Evolutionary conservation across 1,284 basidiomycete genomes (phyloP), one percentile per base, ranked within the genome.

Genomic region (Moniliella sp.): DNA sequence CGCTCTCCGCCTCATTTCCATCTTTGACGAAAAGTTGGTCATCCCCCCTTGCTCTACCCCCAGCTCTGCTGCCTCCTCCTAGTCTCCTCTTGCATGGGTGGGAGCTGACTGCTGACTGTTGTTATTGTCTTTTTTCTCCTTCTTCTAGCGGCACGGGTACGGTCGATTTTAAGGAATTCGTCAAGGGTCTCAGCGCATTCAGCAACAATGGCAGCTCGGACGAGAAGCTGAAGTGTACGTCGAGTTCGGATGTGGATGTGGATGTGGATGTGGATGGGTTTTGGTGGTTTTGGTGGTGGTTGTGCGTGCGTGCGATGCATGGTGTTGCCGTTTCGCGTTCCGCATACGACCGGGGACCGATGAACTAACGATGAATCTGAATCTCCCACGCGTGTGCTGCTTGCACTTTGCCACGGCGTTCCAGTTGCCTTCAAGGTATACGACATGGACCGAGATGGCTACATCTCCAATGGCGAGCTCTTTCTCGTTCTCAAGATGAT

Each of bases 401-500:
- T 13, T 21, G n/a, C 30, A 14, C 26, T 31, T 31, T 9, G 5
- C 23, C 14, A 12, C n/a, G n/a, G n/a, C n/a, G n/a, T 14, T 2
- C 41, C 43, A 86, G 82, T 91, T 55, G 83, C 84, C 3, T 91
- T 88, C 71, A 91, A 97, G 61, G 91, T 97, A 31, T 97, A 97
- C 57, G 91, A 97, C 61, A 83, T 97, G 65, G 88, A 97, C 60
- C 71, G 88, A 30, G 88, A 97, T 56, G 84, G 83, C 1, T 88
- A 67, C 63, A 97, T 97, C 59, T 91, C 83, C n/a, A 97, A 97
- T 57, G 91, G 88, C 36, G 88, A 97, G 64, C 71, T 97, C 28
- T 97, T 94, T 66, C 67, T 99, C 32, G 88, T 99, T 25, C 67
- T 99, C 43, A 99, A 97, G 69, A 94, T 97, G 82, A 99, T 99